phyloP scores from a whole-genome alignment of 495 filamentous ascomycete genomes.

The Xeromyces bisporus region DNA sequence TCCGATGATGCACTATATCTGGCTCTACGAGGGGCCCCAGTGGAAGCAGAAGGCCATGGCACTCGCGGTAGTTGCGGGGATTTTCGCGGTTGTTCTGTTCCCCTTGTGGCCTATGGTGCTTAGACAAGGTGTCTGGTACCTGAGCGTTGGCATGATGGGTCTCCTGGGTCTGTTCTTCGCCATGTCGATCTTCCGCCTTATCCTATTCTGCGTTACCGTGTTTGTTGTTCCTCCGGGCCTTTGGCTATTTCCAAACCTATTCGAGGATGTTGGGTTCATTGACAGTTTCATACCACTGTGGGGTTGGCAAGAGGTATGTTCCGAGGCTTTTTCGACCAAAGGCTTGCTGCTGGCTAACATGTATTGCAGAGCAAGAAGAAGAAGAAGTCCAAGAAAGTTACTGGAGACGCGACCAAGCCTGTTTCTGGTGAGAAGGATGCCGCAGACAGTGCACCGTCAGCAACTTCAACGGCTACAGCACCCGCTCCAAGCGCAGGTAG shows the following conservation, averaged over 20 bases:
- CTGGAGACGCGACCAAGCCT: background rate
- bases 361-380: conserved; percentile 38
- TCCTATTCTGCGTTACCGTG: conserved; percentile 86
- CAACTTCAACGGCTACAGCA: conserved; percentile 42
- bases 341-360: background rate
- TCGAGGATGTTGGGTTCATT: conserved; percentile 96
- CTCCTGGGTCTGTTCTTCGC: conserved; percentile 89
- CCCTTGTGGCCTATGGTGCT: conserved; percentile 89
- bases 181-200: conserved; percentile 91
- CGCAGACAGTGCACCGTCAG: conserved; percentile 33
- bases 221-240: conserved; percentile 72
- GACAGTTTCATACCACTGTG: conserved; percentile 93
- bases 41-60: conserved; percentile 88
- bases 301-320: conserved; percentile 90
- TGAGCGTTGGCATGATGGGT: conserved; percentile 86
- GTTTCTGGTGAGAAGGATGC: conserved; percentile 13
- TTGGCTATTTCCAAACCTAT: conserved; percentile 96
- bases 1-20: conserved; percentile 89
- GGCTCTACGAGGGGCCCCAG: conserved; percentile 89
- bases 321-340: background rate
- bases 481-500: conserved; percentile 28
- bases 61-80: conserved; percentile 56
- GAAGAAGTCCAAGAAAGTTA: conserved; percentile 37
- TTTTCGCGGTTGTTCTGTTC: conserved; percentile 85
- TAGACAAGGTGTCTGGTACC: conserved; percentile 90